Conservation (phyloP, 2,329 filamentous ascomycete species). For the Exophiala alcalophila region DNA sequence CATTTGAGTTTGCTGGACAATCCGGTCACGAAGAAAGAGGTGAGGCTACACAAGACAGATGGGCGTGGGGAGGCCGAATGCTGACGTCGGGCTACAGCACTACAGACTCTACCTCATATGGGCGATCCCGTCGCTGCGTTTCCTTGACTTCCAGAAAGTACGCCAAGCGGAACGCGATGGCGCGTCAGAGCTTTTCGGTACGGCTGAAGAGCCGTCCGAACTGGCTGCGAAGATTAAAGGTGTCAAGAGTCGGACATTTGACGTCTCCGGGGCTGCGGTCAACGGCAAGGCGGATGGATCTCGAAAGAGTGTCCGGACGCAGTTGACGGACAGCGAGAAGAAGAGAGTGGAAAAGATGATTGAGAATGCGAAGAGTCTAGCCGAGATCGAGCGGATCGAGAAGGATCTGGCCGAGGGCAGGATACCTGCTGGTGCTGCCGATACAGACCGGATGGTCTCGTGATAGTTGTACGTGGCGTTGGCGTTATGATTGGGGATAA, state of each 20-base stretch:
- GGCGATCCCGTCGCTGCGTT: conserved; percentile 78
- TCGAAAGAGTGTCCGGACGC: conserved; percentile 69
- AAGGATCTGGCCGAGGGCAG: conserved; percentile 88
- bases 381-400: conserved; percentile 86
- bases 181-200: conserved; percentile 80
- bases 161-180: conserved; percentile 77
- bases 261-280: conserved; percentile 42
- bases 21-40: conserved; percentile 88
- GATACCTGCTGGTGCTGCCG: conserved; percentile 64
- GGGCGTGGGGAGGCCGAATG: background rate
- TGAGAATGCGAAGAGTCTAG: conserved; percentile 79
- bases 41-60: conserved; percentile 46
- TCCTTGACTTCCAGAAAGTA: conserved; percentile 89
- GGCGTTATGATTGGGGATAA: no score
- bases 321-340: conserved; percentile 84
- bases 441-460: conserved; percentile 35
- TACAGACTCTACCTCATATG: conserved; percentile 92
- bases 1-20: conserved; percentile 83
- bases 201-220: conserved; percentile 70
- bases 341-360: conserved; percentile 83
- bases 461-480: no score
- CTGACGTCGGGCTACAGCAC: conserved; percentile 55
- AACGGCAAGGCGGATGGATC: conserved; percentile 42
- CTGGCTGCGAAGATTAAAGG: conserved; percentile 82
- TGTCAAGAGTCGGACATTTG: conserved; percentile 74